A percentile compares a stretch with the other conserved stretches of the same genome.
Evolutionary conservation across 2,329 filamentous ascomycete species (phyloP).

Genomic region (Ophiocordyceps camponoti-floridani): DNA sequence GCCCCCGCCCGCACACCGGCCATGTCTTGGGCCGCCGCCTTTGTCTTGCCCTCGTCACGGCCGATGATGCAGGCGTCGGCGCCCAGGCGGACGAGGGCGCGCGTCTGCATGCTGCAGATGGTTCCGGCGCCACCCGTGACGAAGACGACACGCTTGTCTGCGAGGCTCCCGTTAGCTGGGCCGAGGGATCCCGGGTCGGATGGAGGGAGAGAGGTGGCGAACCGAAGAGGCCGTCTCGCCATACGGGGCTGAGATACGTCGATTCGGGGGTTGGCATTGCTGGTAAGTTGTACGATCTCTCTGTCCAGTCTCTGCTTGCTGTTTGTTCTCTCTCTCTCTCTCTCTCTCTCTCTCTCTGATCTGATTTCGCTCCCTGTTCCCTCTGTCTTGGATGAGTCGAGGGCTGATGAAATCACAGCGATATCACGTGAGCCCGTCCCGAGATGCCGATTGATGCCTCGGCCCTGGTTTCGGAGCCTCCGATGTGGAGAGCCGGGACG

Average conservation of each 20-base stretch:
- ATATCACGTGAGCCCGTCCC: no score
- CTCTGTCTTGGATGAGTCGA: no score
- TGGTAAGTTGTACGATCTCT: no score
- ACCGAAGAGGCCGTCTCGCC: constrained; percentile 82
- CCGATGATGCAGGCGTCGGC: constrained; percentile 91
- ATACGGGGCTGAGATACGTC: constrained; percentile 65
- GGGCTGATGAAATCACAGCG: no score
- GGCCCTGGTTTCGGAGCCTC: no score
- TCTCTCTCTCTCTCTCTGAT: no score
- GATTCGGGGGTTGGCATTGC: constrained; percentile 52
- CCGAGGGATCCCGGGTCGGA: not conserved
- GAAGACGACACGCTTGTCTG: constrained; percentile 78
- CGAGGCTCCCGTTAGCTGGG: not conserved
- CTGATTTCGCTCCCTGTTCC: no score
- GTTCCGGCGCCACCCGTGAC: constrained; percentile 88
- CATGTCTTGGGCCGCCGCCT: constrained; percentile 63
- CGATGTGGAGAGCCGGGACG: no score
- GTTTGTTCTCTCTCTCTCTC: no score
- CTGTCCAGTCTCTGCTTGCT: no score
- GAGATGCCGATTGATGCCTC: no score
- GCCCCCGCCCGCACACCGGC: constrained; percentile 60
- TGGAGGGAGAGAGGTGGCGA: not conserved
- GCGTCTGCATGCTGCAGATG: constrained; percentile 87
- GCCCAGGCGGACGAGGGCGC: constrained; percentile 77
- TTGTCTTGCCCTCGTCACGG: constrained; percentile 76